phyloP scores from a whole-genome alignment of 768 basidiomycete genomes.

The Russula sp. region DNA sequence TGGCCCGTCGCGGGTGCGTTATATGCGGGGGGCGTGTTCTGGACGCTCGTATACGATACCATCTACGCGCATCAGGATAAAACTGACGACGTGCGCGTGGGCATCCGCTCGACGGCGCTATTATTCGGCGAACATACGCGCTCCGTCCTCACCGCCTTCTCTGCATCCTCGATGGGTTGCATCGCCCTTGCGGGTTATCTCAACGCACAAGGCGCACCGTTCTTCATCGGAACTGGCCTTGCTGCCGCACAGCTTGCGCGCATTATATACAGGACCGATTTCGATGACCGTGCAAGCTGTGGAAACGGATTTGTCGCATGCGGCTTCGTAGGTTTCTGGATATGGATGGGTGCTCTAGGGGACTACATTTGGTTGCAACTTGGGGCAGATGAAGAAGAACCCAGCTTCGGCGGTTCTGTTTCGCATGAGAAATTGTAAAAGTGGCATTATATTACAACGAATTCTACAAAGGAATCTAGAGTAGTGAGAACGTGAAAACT shows the following conservation, averaged over 20 bases:
- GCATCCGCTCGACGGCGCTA: conserved; percentile 92
- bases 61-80: conserved; percentile 99
- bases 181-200: conserved; percentile 77
- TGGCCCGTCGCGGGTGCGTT: conserved; percentile 84
- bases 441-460: conserved; percentile 7
- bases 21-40: conserved; percentile 84
- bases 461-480: not conserved
- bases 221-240: conserved; percentile 74
- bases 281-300: conserved; percentile 72
- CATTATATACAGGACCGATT: conserved; percentile 71
- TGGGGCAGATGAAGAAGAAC: conserved; percentile 4
- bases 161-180: conserved; percentile 66
- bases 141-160: conserved; percentile 71
- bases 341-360: conserved; percentile 75
- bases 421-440: conserved; percentile 1
- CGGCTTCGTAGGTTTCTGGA: conserved; percentile 83
- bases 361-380: conserved; percentile 52
- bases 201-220: conserved; percentile 71
- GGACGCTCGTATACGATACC: conserved; percentile 96
- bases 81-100: conserved; percentile 77
- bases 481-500: not conserved
- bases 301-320: conserved; percentile 89
- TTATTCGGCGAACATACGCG: conserved; percentile 79
- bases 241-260: conserved; percentile 76
- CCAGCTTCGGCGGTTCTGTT: not conserved